These are phyloP conservation scores for Pueraria montana DNA, from an alignment of 306 rosid genomes.

Conservation along the genomic window DNA sequence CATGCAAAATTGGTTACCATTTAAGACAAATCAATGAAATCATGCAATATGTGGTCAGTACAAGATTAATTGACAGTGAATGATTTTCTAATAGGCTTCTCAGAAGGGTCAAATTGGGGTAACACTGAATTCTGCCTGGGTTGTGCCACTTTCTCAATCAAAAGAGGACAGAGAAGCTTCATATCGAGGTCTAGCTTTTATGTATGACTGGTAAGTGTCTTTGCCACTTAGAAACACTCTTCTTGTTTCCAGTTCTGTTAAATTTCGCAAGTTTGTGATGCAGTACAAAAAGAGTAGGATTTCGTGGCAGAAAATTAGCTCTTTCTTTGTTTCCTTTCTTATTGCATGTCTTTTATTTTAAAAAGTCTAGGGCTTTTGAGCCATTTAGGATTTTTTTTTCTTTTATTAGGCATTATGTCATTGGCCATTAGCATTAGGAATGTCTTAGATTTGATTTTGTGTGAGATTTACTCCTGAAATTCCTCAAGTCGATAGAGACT, in stretches of 20 bases:
- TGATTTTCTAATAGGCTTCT: conserved; percentile 47
- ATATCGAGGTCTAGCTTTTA: conserved; percentile 58
- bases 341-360: not conserved
- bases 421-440: not conserved
- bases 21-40: conserved; percentile 8
- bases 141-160: conserved; percentile 57
- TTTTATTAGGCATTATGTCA: not conserved
- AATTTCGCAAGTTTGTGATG: not conserved
- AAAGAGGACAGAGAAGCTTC: conserved; percentile 59
- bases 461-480: not conserved
- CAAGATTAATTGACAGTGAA: conserved; percentile 1
- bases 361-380: not conserved
- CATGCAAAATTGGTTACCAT: conserved; percentile 17
- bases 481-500: not conserved
- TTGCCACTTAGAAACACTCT: conserved; percentile 5
- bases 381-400: not conserved
- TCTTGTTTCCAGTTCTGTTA: conserved; percentile 7
- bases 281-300: not conserved
- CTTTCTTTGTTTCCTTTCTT: not conserved
- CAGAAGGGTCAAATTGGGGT: conserved; percentile 76
- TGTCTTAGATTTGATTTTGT: not conserved
- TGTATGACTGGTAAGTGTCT: conserved; percentile 61
- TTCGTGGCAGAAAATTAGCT: not conserved
- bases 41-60: conserved; percentile 8
- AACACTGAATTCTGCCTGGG: conserved; percentile 62